Evolutionary conservation across 768 basidiomycete genomes (phyloP), one percentile per base, ranked within the genome.

Genomic region (Termitomyces eurrhizus): DNA sequence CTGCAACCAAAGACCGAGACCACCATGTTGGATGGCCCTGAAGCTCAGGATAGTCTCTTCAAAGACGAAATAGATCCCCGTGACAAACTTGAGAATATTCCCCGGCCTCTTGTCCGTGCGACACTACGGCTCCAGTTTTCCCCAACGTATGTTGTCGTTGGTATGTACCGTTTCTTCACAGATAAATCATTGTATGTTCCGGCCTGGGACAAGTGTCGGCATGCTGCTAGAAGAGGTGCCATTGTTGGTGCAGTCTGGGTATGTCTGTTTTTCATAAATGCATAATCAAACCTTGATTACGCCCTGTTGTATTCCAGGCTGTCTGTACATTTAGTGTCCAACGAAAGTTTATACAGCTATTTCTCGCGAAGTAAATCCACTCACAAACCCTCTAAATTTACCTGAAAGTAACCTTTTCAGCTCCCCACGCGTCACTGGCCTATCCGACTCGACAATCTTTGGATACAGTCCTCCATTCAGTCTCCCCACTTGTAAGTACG

Each of bases 101-200:
- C 87, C 0, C 66, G 70, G 3, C 62, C 74, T 26, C 79, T 90
- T 11, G 72, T 74, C 32, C 75, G 82, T n/a, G 84, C 88, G 0
- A 77, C 78, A 1, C 70, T 80, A 12, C 81, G 91, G 33, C 80
- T 96, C 56, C 76, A 85, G 46, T 89, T 93, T 64, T 86, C 92
- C 0, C 91, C 94, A 0, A 87, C 88, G 3, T 97, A 97, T 70
- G 85, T 88, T 50, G 72, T 92, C 4, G 93, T 97, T 0, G 94
- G 94, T 0, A 82, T 87, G 18, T 96, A 95, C 72, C 78, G 94
- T 33, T 77, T 97, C 7, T 80, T 85, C 67, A 92, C 89, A 0
- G 93, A 95, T 71, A 77, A 81, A 42, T 73, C 73, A 14, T 75
- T 96, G 37, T 87, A 84, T 61, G 74, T 78, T 29, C 92, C 93